These are phyloP conservation scores for Tremellales sp. DNA, from an alignment of 1,284 basidiomycete genomes.

Conservation along the genomic window DNA sequence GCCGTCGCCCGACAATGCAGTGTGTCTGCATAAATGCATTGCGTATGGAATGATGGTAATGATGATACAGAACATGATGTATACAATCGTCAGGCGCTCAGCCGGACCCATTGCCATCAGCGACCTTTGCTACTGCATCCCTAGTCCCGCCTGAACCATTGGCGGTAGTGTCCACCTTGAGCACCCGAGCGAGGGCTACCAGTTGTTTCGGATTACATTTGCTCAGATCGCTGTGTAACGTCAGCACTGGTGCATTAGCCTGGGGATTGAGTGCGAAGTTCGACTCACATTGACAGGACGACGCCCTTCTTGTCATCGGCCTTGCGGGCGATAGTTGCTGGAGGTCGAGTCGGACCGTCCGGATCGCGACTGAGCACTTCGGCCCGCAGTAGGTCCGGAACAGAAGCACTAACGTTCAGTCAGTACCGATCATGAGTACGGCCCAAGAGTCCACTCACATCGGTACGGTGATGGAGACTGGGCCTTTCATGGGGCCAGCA, in stretches of 20 bases:
- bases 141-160: too few species aligned
- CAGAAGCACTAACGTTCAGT: conserved; percentile 7
- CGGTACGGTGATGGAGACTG: conserved; percentile 13
- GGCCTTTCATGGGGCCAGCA: too few species aligned
- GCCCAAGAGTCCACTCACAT: conserved; percentile 8
- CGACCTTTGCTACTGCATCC: too few species aligned
- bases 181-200: background rate
- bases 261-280: too few species aligned
- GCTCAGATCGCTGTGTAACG: background rate
- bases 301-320: conserved; percentile 34
- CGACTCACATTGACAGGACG: conserved; percentile 33
- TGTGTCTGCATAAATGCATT: too few species aligned
- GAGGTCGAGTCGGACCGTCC: conserved; percentile 16
- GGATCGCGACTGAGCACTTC: conserved; percentile 20
- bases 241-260: too few species aligned
- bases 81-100: too few species aligned
- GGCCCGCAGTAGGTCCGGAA: conserved; percentile 17
- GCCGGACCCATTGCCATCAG: too few species aligned
- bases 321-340: conserved; percentile 26
- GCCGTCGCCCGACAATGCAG: too few species aligned
- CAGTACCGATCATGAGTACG: background rate
- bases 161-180: too few species aligned
- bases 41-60: too few species aligned
- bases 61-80: too few species aligned
- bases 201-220: background rate